Percentiles rank a stretch among this genome's conserved stretches.
These are phyloP conservation scores for Picea glauca DNA, from an alignment of 75 land plant species.

Conservation along the genomic window DNA sequence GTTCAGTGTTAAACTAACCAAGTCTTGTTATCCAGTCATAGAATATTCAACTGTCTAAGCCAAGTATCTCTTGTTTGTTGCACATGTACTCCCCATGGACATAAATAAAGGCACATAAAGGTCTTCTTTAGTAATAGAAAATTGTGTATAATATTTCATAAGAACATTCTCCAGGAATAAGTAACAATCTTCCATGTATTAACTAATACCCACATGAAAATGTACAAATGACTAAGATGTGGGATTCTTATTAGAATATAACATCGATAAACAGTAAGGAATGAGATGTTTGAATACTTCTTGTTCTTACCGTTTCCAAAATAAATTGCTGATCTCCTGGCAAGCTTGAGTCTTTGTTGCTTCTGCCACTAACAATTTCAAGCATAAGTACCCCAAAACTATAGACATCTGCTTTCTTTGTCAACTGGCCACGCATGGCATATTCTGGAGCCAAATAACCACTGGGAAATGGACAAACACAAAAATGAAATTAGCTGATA, in stretches of 20 bases:
- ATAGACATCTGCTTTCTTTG: constrained; percentile 21
- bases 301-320: constrained; percentile 7
- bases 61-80: neutral
- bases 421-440: constrained; percentile 16
- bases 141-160: neutral
- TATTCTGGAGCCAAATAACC: constrained; percentile 25
- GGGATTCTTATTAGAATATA: neutral
- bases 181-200: neutral
- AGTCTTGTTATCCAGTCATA: neutral
- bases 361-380: constrained; percentile 22
- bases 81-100: neutral
- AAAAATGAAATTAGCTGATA: neutral
- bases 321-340: constrained; percentile 1
- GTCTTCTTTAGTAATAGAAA: neutral
- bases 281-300: neutral
- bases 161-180: neutral
- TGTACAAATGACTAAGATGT: neutral
- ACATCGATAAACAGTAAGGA: neutral
- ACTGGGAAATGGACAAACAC: constrained; percentile 5
- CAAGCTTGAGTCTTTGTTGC: constrained; percentile 10
- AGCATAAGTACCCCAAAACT: constrained; percentile 18
- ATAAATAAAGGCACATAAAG: neutral
- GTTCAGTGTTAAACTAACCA: neutral
- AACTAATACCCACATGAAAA: neutral
- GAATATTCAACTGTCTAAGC: neutral